Base-by-base conservation (phyloP, 2,329 filamentous ascomycete genomes). In the Botrytis squamosa region DNA sequence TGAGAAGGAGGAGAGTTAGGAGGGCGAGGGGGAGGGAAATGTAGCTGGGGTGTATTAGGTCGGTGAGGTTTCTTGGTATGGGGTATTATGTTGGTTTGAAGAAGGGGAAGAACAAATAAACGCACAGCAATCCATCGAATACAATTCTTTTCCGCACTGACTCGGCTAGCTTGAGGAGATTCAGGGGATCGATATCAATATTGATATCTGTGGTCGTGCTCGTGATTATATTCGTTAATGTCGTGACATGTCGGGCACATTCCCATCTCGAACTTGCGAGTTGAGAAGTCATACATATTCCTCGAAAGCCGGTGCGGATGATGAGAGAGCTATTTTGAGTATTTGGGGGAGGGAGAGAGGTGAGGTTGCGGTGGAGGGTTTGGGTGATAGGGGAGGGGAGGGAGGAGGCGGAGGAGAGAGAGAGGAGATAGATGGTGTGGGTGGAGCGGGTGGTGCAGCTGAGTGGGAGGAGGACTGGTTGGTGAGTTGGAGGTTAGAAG, bases 21-120 rank as follows among this genome's bases (percentile, higher is more conserved):
- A 60, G 20, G 1, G 59, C 0, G 22, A 62, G 36, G 5, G 59
- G 1, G 20, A 62, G 36, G 12, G 59, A 25, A 7, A 40, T 38
- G 33, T 62, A 62, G 3, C 59, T 62, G 22, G 14, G 18, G 20
- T 0, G 5, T 55, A 25, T 55, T n/a, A 55, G 49, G 49, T 25
- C 6, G 25, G 9, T 36, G 5, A 10, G 14, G 1, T 5, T 52
- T 25, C 5, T n/a, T 33, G 33, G 33, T 33, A 33, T 33, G 33
- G 10, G 5, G 2, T 14, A 1, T 14, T n/a, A 10, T 9, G 10
- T 4, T 46, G 5, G 3, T 52, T n/a, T n/a, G 12, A 5, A 4
- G 22, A 46, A 22, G 10, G 8, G n/a, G 52, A 29, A 33, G 25
- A 46, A 7, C 22, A 57, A 57, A 3, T 29, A 18, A 57, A 18